A percentile compares a stretch with the other conserved stretches of the same genome.
phyloP scores from a whole-genome alignment of 495 filamentous ascomycete genomes.

The Staphylotrichum tortipilum region DNA sequence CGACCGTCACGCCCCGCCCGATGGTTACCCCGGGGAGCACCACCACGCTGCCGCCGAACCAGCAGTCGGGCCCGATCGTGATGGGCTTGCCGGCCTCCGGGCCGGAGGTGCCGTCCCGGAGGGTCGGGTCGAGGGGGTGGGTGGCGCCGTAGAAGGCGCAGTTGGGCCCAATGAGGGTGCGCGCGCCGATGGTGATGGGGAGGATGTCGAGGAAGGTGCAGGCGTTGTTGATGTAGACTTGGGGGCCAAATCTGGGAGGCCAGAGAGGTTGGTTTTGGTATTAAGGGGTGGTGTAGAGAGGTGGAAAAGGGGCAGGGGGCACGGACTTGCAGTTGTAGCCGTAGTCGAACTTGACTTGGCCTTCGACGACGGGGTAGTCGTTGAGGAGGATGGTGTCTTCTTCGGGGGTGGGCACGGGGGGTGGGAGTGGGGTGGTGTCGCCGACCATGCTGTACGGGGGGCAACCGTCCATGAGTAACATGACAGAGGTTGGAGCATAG shows the following conservation, averaged over 20 bases:
- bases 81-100: constrained; percentile 72
- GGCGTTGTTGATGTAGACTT: constrained; percentile 72
- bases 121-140: constrained; percentile 65
- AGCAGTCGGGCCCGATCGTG: constrained; percentile 76
- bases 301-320: neutral
- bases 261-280: too few species aligned
- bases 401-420: constrained; percentile 39
- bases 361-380: constrained; percentile 60
- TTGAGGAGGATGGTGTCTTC: constrained; percentile 53
- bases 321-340: constrained; percentile 54
- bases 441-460: constrained; percentile 44
- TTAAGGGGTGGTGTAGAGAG: neutral
- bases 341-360: constrained; percentile 65
- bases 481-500: too few species aligned
- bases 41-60: constrained; percentile 73
- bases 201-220: constrained; percentile 71
- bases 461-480: neutral
- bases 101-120: constrained; percentile 64
- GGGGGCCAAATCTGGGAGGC: constrained; percentile 41
- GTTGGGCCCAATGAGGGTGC: constrained; percentile 73
- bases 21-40: constrained; percentile 74
- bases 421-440: constrained; percentile 55
- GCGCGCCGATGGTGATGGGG: constrained; percentile 64
- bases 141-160: constrained; percentile 63
- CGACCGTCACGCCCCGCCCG: constrained; percentile 62